Evolutionary conservation across 371 early-diverging fungal species (phyloP).

Genomic region (Mortierella sp.): DNA sequence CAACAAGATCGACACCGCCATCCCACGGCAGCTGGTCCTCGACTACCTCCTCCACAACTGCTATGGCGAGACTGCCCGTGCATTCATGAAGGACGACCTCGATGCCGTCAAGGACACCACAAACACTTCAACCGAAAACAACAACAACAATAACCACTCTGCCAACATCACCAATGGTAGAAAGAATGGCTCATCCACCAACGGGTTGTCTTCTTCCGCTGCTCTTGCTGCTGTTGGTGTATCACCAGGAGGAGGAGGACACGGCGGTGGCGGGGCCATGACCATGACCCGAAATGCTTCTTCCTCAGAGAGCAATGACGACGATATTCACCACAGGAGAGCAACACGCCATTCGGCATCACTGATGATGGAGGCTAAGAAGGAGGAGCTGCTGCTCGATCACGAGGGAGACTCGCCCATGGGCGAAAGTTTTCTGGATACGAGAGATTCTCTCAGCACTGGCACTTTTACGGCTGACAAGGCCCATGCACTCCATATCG

Average conservation of each 20-base stretch:
- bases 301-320: slow-evolving; percentile 10
- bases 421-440: slow-evolving; percentile 35
- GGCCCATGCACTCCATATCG: slow-evolving; percentile 47
- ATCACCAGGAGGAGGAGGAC: slow-evolving; percentile 23
- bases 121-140: not conserved
- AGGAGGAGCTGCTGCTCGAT: slow-evolving; percentile 25
- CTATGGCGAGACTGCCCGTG: slow-evolving; percentile 73
- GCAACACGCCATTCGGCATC: slow-evolving; percentile 12
- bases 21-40: slow-evolving; percentile 59
- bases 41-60: slow-evolving; percentile 73
- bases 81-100: slow-evolving; percentile 64
- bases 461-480: slow-evolving; percentile 44
- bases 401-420: slow-evolving; percentile 56
- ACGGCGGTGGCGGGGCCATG: too few species aligned
- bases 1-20: slow-evolving; percentile 54
- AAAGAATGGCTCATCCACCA: slow-evolving; percentile 19
- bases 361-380: slow-evolving; percentile 33
- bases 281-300: slow-evolving; percentile 46
- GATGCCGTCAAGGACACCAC: slow-evolving; percentile 40
- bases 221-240: not conserved
- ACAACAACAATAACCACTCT: slow-evolving; percentile 16
- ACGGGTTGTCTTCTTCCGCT: not conserved
- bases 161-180: slow-evolving; percentile 9
- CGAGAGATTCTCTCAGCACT: slow-evolving; percentile 13
- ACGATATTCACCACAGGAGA: slow-evolving; percentile 22